Evolutionary conservation across 1,139 yeast species (phyloP), one percentile per base, ranked within the genome.

Genomic region (Yamadazyma triangularis): DNA sequence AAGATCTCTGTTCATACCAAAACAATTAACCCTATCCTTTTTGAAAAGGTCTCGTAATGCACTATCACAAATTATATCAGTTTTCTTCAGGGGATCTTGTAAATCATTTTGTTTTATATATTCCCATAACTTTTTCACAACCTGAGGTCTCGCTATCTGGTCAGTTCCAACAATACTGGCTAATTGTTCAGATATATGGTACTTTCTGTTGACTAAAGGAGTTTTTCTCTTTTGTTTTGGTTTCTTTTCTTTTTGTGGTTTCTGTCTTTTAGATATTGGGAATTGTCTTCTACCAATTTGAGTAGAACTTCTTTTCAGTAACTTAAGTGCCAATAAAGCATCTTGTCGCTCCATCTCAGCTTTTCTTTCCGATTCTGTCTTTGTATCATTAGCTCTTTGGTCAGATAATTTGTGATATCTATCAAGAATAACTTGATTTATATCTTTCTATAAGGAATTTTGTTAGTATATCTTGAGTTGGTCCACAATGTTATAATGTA

Each of bases 101-200:
- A 86, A 58, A 29, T 75, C 56, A 37, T 80, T 52, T 14, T 55
- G 70, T 48, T 79, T 82, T 41, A 86, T 83, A 51, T 86, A 78
- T 9, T 65, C 73, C 95, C 95, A 86, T 13, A 85, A 58, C 28
- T 58, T 60, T 44, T 83, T 82, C 20, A 83, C 89, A 16, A 81
- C 79, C 48, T 80, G 81, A 0, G 93, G 81, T 43, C 95, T 60
- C 2, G 86, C 70, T 33, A 72, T 50, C 4, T 52, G 53, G n/a
- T 47, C 55, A 1, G 38, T 38, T 0, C 64, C 75, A 8, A 64
- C 44, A 7, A 84, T 53, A 4, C 48, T 60, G 25, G 66, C 62
- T 24, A 85, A 63, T 27, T 69, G 71, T 4, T 69, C 64, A 14
- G 84, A 75, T 21, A 82, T 51, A 4, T 30, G 13, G 21, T 23